These are phyloP conservation scores for Penicillium cinerascens DNA, from an alignment of 495 filamentous ascomycete genomes.

Conservation along the genomic window DNA sequence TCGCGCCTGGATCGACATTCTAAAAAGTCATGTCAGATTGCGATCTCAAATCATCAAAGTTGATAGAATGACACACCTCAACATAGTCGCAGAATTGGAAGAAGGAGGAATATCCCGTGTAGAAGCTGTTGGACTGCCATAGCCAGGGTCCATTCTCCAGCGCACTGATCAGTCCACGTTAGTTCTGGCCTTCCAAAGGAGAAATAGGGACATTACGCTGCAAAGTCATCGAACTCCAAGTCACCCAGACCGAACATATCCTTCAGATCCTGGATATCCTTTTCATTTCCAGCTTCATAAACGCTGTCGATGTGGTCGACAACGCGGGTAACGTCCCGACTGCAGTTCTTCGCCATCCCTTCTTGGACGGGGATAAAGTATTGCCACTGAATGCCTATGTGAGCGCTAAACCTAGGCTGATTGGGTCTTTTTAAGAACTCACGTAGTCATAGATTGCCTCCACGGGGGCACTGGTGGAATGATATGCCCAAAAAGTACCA, in stretches of 20 bases:
- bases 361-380: constrained; percentile 63
- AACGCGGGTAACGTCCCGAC: constrained; percentile 50
- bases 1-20: constrained; percentile 30
- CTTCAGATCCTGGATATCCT: constrained; percentile 51
- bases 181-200: constrained; percentile 2
- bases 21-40: constrained; percentile 3
- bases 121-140: constrained; percentile 54
- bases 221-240: constrained; percentile 58
- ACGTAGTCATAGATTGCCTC: constrained; percentile 58
- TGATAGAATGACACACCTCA: constrained; percentile 28
- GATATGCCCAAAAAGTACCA: constrained; percentile 66
- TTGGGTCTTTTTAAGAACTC: background rate
- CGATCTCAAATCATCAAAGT: background rate
- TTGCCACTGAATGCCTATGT: constrained; percentile 41
- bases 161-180: constrained; percentile 31
- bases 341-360: constrained; percentile 64
- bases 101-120: constrained; percentile 47
- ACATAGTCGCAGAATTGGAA: constrained; percentile 53
- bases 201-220: constrained; percentile 25
- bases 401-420: background rate
- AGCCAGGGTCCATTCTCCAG: constrained; percentile 54
- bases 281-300: constrained; percentile 36
- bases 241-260: constrained; percentile 53
- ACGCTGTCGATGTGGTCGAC: constrained; percentile 55
- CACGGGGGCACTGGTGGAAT: constrained; percentile 60